phyloP scores from a whole-genome alignment of 2,329 filamentous ascomycete genomes.

The Stemphylium vesicarium region DNA sequence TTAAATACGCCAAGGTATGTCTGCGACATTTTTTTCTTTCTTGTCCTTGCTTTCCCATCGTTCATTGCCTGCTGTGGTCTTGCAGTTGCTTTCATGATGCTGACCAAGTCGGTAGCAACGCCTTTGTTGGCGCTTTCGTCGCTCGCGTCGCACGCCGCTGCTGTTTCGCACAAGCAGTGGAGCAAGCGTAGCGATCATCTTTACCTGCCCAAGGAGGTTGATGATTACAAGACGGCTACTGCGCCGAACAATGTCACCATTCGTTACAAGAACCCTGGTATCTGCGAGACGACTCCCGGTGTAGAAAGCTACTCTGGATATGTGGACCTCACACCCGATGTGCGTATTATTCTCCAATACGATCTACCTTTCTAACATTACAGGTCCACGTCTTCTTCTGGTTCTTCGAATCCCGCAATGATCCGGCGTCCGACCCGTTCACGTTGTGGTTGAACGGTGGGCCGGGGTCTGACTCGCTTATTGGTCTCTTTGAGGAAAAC shows the following conservation, averaged over 20 bases:
- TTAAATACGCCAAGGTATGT: conserved; percentile 24
- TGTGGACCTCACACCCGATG: conserved; percentile 45
- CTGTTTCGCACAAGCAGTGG: conserved; percentile 29
- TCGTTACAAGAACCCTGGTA: conserved; percentile 60
- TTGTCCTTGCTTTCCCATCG: not conserved
- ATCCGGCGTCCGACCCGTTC: conserved; percentile 55
- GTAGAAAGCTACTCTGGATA: conserved; percentile 57
- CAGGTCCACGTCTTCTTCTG: conserved; percentile 53
- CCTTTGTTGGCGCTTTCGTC: conserved; percentile 20
- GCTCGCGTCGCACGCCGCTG: conserved; percentile 19
- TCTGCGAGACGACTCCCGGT: conserved; percentile 61
- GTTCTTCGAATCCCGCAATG: conserved; percentile 60
- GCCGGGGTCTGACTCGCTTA: conserved; percentile 59
- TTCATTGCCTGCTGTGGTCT: not conserved
- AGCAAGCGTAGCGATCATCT: conserved; percentile 25
- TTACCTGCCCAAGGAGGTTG: conserved; percentile 49
- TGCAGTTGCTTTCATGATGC: conserved; percentile 12
- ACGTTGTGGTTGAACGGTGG: conserved; percentile 62
- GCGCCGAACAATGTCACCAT: conserved; percentile 55
- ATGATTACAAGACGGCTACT: conserved; percentile 54
- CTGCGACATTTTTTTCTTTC: not conserved
- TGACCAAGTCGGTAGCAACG: conserved; percentile 16
- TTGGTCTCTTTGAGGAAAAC: conserved; percentile 59
- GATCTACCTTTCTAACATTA: not conserved
- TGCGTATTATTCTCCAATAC: conserved; percentile 2